phyloP scores from a whole-genome alignment of 345 rosid genomes.

The Psidium friedrichsthalianum region DNA sequence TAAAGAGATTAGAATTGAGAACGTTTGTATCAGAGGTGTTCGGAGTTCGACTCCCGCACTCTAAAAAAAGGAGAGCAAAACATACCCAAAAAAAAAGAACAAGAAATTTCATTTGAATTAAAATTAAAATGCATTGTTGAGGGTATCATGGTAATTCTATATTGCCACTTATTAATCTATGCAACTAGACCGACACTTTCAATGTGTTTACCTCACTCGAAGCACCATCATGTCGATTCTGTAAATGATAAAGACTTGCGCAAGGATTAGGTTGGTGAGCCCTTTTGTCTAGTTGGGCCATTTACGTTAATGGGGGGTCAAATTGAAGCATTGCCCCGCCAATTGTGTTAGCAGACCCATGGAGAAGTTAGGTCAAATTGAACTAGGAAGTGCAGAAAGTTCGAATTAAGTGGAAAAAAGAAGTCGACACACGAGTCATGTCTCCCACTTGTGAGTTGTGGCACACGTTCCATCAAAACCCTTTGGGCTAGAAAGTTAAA shows the following conservation, averaged over 20 bases:
- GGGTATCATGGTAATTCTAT: neutral
- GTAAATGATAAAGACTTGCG: neutral
- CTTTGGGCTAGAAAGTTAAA: neutral
- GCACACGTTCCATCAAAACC: neutral
- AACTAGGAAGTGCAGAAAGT: neutral
- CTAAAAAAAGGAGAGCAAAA: too few relatives aligned
- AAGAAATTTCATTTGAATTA: too few relatives aligned
- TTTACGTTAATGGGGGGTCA: neutral
- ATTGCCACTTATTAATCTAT: neutral
- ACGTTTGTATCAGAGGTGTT: too few relatives aligned
- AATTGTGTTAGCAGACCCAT: neutral
- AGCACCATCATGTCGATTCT: neutral
- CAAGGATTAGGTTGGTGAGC: neutral
- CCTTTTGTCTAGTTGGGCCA: neutral
- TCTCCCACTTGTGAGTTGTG: neutral
- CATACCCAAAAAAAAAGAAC: too few relatives aligned
- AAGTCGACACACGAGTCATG: neutral
- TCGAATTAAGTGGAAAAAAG: neutral
- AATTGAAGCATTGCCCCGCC: neutral
- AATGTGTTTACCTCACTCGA: neutral
- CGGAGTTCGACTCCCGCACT: too few relatives aligned
- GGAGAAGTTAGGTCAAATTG: neutral
- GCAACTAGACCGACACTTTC: neutral
- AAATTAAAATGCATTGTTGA: neutral
- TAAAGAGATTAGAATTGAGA: too few relatives aligned